Percentiles rank a stretch among this genome's conserved stretches.
Conservation (phyloP, 768 basidiomycete species). For the Leccinum arenicola region DNA sequence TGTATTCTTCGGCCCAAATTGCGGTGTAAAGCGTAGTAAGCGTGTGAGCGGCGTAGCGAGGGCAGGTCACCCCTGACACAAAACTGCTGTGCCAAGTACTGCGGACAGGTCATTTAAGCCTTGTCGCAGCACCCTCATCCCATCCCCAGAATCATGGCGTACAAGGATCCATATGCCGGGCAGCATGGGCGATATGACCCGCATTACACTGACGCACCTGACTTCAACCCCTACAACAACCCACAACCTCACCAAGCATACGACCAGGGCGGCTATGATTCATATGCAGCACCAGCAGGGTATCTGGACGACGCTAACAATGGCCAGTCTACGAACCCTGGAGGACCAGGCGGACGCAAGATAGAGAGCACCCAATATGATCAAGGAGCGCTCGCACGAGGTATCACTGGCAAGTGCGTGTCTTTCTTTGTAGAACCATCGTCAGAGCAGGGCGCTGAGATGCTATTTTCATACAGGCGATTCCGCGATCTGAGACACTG, state of each 20-base stretch:
- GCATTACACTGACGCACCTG: conserved; percentile 34
- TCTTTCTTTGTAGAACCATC: conserved; percentile 3
- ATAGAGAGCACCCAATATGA: conserved; percentile 40
- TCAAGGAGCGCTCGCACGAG: conserved; percentile 40
- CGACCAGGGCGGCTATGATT: conserved; percentile 43
- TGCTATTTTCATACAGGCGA: conserved; percentile 12
- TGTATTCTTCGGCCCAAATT: neutral
- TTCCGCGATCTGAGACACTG: conserved; percentile 43
- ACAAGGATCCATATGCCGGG: conserved; percentile 53
- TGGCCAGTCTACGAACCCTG: conserved; percentile 15
- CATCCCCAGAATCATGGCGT: conserved; percentile 37
- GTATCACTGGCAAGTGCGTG: conserved; percentile 30
- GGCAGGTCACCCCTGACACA: neutral
- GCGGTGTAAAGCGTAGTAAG: neutral
- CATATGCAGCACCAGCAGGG: conserved; percentile 24
- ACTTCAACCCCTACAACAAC: conserved; percentile 46
- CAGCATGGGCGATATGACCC: conserved; percentile 29
- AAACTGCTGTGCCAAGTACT: conserved; percentile 9
- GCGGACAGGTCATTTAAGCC: neutral
- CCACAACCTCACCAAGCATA: conserved; percentile 50
- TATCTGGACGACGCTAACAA: conserved; percentile 40
- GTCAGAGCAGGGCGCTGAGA: conserved; percentile 3
- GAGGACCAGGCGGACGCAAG: conserved; percentile 21
- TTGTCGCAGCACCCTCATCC: conserved; percentile 22
- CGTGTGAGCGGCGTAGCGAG: conserved; percentile 10